phyloP scores from a whole-genome alignment of 495 filamentous ascomycete species.

The Neurospora tetrasperma region DNA sequence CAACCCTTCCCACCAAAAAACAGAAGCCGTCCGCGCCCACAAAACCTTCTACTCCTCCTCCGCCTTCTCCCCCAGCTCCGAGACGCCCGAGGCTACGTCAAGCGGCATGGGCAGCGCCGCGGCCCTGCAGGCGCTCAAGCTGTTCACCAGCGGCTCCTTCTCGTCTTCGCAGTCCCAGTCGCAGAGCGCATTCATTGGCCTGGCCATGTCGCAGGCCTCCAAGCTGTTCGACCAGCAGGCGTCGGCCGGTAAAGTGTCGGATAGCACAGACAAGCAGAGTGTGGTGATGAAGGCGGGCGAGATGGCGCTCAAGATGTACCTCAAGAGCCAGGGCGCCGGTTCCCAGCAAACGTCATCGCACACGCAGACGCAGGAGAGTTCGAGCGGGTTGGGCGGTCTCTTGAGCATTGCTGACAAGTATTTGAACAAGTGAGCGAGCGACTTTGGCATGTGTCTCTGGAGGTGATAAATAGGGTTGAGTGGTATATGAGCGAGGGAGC shows the following conservation, averaged over 20 bases:
- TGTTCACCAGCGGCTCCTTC: constrained; percentile 40
- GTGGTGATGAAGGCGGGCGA: constrained; percentile 43
- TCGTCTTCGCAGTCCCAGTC: constrained; percentile 17
- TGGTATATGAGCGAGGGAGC: not conserved
- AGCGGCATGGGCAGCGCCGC: constrained; percentile 46
- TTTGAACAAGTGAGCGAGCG: not conserved
- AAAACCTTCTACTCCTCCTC: constrained; percentile 38
- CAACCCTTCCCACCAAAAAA: not conserved
- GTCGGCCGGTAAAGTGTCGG: constrained; percentile 34
- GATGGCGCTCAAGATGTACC: constrained; percentile 46
- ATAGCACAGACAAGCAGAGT: constrained; percentile 38
- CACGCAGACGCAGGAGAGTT: constrained; percentile 3
- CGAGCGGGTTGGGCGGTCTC: constrained; percentile 10
- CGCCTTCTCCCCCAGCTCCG: not conserved
- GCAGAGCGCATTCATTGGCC: constrained; percentile 38
- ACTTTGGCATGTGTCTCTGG: not conserved
- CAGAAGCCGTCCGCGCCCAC: constrained; percentile 45
- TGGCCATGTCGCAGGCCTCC: constrained; percentile 44
- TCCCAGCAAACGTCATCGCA: not conserved
- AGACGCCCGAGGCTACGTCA: constrained; percentile 23
- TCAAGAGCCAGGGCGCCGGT: constrained; percentile 34
- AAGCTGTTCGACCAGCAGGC: constrained; percentile 44
- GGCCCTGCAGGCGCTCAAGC: constrained; percentile 59
- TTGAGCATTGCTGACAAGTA: constrained; percentile 13
- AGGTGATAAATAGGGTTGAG: not conserved